phyloP scores from a whole-genome alignment of 2,329 filamentous ascomycete species.

The Ophiostoma fasciatum region DNA sequence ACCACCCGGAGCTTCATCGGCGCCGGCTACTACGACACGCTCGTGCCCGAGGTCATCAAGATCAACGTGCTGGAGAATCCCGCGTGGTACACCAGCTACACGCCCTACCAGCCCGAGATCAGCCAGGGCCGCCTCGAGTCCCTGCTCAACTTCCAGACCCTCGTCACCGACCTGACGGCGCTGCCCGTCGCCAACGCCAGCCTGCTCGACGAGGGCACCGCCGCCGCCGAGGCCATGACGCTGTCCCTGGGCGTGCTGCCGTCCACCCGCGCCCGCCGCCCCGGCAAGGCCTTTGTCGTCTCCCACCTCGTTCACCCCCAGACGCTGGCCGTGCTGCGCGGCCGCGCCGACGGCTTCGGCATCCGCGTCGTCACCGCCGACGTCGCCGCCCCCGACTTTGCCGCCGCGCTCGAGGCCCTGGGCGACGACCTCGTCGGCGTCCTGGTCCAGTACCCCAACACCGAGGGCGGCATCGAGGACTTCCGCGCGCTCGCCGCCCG shows the following conservation, averaged over 20 bases:
- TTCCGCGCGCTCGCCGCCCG: slow-evolving; percentile 59
- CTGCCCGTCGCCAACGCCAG: slow-evolving; percentile 84
- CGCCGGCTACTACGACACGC: slow-evolving; percentile 75
- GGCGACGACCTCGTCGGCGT: slow-evolving; percentile 78
- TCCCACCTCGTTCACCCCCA: slow-evolving; percentile 72
- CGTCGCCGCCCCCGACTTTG: slow-evolving; percentile 45
- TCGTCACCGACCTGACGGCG: slow-evolving; percentile 77
- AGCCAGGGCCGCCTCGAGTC: slow-evolving; percentile 89
- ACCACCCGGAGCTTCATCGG: slow-evolving; percentile 59
- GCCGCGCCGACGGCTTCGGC: slow-evolving; percentile 81
- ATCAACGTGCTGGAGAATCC: slow-evolving; percentile 86
- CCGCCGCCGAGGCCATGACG: slow-evolving; percentile 91
- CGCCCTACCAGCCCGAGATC: slow-evolving; percentile 93
- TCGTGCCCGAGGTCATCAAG: slow-evolving; percentile 79
- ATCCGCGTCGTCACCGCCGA: slow-evolving; percentile 65
- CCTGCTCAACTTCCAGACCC: slow-evolving; percentile 86
- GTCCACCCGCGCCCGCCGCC: slow-evolving; percentile 53
- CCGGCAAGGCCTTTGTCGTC: slow-evolving; percentile 70
- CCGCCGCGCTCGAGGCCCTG: slow-evolving; percentile 53
- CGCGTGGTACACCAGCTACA: slow-evolving; percentile 96
- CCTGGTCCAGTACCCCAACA: slow-evolving; percentile 90
- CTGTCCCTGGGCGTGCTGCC: slow-evolving; percentile 69
- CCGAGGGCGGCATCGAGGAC: slow-evolving; percentile 63
- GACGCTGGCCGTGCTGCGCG: slow-evolving; percentile 69
- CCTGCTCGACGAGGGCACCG: slow-evolving; percentile 79